Evolutionary conservation across 2,329 filamentous ascomycete species (phyloP).

Genomic region (Phaeosphaeriaceae sp.): DNA sequence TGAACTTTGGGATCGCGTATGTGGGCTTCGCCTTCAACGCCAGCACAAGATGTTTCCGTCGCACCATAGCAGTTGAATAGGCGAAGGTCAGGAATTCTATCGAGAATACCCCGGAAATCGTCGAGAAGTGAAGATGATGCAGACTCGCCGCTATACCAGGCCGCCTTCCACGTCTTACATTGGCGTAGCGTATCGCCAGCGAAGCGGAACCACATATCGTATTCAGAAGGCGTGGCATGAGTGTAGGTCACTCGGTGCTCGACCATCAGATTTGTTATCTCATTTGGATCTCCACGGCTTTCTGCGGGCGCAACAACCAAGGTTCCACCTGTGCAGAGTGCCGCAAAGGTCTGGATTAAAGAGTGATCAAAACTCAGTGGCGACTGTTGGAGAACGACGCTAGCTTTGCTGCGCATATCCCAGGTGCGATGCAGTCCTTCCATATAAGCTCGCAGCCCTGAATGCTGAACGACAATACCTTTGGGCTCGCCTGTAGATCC

Average conservation of each 20-base stretch:
- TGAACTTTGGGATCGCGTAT: slow-evolving; percentile 13
- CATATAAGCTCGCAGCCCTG: slow-evolving; percentile 11
- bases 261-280: slow-evolving; percentile 46
- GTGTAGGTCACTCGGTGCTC: slow-evolving; percentile 48
- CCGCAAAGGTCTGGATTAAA: slow-evolving; percentile 51
- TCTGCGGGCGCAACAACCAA: slow-evolving; percentile 44
- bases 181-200: slow-evolving; percentile 19
- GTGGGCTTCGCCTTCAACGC: neutral
- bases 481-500: slow-evolving; percentile 63
- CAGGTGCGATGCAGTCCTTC: slow-evolving; percentile 13
- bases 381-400: slow-evolving; percentile 50
- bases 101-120: slow-evolving; percentile 10
- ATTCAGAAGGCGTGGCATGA: slow-evolving; percentile 52
- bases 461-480: slow-evolving; percentile 66
- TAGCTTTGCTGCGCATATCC: slow-evolving; percentile 40
- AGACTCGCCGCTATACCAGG: slow-evolving; percentile 31
- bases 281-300: slow-evolving; percentile 43
- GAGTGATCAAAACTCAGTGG: slow-evolving; percentile 52
- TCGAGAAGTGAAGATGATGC: slow-evolving; percentile 1
- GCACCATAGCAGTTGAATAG: slow-evolving; percentile 24
- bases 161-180: slow-evolving; percentile 34
- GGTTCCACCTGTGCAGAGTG: slow-evolving; percentile 50
- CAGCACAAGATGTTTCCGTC: slow-evolving; percentile 12
- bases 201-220: slow-evolving; percentile 31
- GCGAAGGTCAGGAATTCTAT: neutral